phyloP scores from a whole-genome alignment of 169 alveolate species.

The Miamiensis avidus region DNA sequence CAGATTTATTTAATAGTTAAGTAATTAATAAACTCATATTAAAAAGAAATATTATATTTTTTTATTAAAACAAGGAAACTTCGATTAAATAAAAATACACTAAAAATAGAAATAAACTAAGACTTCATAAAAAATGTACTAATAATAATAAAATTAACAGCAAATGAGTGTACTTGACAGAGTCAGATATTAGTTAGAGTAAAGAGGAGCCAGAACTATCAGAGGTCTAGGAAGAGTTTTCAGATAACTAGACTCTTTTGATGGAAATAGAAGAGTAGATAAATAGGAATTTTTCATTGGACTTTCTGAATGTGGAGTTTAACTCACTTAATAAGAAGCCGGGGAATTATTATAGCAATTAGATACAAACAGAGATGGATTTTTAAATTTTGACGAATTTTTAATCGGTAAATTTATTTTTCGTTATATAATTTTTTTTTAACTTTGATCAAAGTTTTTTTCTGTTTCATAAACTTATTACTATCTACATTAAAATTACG shows the following conservation, averaged over 20 bases:
- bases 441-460: too few species aligned
- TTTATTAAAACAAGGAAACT: too few species aligned
- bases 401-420: background rate
- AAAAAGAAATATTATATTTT: too few species aligned
- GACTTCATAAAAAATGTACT: too few species aligned
- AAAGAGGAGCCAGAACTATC: background rate
- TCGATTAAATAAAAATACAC: too few species aligned
- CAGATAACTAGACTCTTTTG: background rate
- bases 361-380: background rate
- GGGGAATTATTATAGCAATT: too few species aligned
- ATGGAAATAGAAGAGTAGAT: background rate
- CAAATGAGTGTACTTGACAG: background rate
- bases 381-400: background rate
- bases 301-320: background rate
- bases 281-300: background rate
- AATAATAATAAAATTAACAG: too few species aligned
- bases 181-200: background rate
- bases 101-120: too few species aligned
- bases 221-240: background rate
- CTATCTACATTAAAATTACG: background rate
- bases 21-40: too few species aligned
- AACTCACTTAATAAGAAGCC: background rate
- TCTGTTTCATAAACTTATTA: too few species aligned
- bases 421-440: too few species aligned
- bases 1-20: too few species aligned